These are phyloP conservation scores for Cryptococcus sp. DNA, from an alignment of 1,284 basidiomycete species.

Conservation along the genomic window DNA sequence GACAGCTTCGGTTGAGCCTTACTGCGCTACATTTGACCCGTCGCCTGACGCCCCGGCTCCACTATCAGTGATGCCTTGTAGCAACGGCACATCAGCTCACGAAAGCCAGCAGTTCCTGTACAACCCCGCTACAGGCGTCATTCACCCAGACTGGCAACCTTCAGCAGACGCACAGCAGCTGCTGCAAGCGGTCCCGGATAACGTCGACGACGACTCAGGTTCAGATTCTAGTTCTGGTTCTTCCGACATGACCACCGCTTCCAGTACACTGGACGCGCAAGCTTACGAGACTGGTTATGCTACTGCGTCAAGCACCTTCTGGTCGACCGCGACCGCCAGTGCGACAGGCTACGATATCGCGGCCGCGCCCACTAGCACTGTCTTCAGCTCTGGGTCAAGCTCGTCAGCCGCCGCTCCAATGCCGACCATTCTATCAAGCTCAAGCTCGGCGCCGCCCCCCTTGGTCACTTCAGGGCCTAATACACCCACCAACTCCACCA, in stretches of 20 bases:
- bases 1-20: conserved; percentile 52
- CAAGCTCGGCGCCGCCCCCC: conserved; percentile 41
- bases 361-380: too few relatives aligned
- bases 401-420: neutral
- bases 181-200: conserved; percentile 19
- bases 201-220: conserved; percentile 19
- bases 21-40: conserved; percentile 65
- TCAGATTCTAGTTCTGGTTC: conserved; percentile 1
- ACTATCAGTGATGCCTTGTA: conserved; percentile 59
- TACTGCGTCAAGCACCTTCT: conserved; percentile 1
- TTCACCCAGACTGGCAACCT: conserved; percentile 60
- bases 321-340: neutral
- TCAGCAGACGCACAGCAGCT: conserved; percentile 20
- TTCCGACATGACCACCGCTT: neutral
- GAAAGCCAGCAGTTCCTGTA: conserved; percentile 65
- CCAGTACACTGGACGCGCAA: conserved; percentile 2
- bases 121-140: conserved; percentile 55
- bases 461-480: conserved; percentile 18
- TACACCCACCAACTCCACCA: conserved; percentile 22
- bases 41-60: conserved; percentile 57
- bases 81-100: conserved; percentile 41
- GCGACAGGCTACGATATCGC: too few relatives aligned
- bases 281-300: conserved; percentile 1
- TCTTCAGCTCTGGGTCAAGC: too few relatives aligned
- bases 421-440: neutral